Conservation (phyloP, 2,329 filamentous ascomycete species). For the Monosporascus sp. region DNA sequence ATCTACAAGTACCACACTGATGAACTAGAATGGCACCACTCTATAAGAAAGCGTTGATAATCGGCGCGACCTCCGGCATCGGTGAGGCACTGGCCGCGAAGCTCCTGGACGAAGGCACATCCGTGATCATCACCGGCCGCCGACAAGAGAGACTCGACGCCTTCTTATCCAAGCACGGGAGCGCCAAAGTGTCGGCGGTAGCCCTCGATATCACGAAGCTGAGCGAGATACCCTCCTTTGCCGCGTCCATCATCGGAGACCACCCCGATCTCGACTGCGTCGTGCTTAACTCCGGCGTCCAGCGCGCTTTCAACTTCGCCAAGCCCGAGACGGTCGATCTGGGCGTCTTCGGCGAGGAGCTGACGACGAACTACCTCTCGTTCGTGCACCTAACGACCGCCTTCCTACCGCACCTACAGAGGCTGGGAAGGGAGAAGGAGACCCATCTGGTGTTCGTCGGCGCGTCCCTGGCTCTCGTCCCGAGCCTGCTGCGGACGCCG, state of each 20-base stretch:
- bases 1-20: background rate
- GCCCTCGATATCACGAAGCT: slow-evolving; percentile 38
- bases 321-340: slow-evolving; percentile 36
- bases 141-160: slow-evolving; percentile 40
- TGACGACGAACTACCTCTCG: slow-evolving; percentile 40
- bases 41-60: slow-evolving; percentile 44
- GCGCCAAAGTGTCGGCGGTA: slow-evolving; percentile 24
- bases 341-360: slow-evolving; percentile 30
- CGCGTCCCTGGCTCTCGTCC: slow-evolving; percentile 30
- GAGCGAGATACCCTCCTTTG: slow-evolving; percentile 28
- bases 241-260: slow-evolving; percentile 23
- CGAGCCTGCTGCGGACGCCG: slow-evolving; percentile 34
- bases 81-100: slow-evolving; percentile 36
- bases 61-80: slow-evolving; percentile 48
- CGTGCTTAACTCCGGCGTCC: slow-evolving; percentile 45
- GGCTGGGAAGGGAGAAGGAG: background rate
- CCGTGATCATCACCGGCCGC: slow-evolving; percentile 42
- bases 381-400: slow-evolving; percentile 37
- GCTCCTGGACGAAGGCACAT: slow-evolving; percentile 30
- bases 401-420: slow-evolving; percentile 37
- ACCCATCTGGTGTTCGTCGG: slow-evolving; percentile 21
- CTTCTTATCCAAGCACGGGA: slow-evolving; percentile 36
- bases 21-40: slow-evolving; percentile 35
- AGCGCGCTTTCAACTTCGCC: slow-evolving; percentile 37
- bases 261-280: slow-evolving; percentile 45